These are phyloP conservation scores for Aspergillus conjunctus DNA, from an alignment of 495 filamentous ascomycete species.

Conservation along the genomic window DNA sequence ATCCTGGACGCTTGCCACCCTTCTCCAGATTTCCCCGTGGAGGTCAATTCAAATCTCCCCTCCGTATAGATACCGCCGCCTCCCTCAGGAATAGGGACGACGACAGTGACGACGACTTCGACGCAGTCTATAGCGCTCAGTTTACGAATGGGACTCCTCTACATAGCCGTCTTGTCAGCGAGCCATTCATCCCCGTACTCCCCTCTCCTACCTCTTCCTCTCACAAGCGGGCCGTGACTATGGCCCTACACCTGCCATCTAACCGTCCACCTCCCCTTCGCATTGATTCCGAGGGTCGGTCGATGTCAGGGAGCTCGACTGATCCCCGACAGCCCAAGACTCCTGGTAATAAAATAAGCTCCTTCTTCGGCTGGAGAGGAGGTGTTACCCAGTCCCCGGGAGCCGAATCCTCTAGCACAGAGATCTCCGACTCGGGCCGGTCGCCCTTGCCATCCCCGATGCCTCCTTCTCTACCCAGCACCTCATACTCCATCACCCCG, in stretches of 20 bases:
- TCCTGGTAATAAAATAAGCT: conserved; percentile 63
- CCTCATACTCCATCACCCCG: conserved; percentile 39
- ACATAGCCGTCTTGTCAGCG: conserved; percentile 50
- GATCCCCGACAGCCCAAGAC: conserved; percentile 57
- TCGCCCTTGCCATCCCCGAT: conserved; percentile 62
- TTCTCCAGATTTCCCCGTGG: conserved; percentile 44
- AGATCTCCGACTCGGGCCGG: conserved; percentile 62
- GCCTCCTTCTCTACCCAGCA: conserved; percentile 49
- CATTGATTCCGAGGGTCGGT: conserved; percentile 39
- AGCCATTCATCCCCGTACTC: conserved; percentile 50
- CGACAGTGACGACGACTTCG: conserved; percentile 31
- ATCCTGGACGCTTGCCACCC: conserved; percentile 30
- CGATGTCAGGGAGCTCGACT: conserved; percentile 32
- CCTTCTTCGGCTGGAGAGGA: conserved; percentile 70
- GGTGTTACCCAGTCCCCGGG: conserved; percentile 52
- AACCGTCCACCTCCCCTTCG: conserved; percentile 45
- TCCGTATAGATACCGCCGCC: conserved; percentile 44
- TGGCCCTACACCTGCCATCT: conserved; percentile 44
- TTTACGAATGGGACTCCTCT: conserved; percentile 48
- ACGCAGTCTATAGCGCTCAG: conserved; percentile 36
- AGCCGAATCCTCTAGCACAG: conserved; percentile 62
- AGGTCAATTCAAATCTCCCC: conserved; percentile 33
- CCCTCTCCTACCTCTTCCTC: conserved; percentile 38
- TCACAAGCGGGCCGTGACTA: conserved; percentile 44
- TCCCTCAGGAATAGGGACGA: conserved; percentile 32